Evolutionary conservation across 176 grass and related monocot genomes (phyloP).

Genomic region (Musa schizocarpa): DNA sequence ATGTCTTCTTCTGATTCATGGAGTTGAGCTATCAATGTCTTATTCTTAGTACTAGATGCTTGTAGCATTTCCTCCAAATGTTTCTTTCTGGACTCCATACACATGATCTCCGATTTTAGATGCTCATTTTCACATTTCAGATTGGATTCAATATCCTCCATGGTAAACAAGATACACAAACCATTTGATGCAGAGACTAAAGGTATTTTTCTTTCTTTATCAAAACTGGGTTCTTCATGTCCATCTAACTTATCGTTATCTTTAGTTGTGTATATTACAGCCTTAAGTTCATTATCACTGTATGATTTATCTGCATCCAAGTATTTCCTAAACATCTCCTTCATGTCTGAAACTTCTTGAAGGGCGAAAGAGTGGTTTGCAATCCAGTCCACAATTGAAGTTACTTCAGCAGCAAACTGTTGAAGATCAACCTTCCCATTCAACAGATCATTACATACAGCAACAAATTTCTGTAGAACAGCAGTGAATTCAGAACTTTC

Average conservation of each 20-base stretch:
- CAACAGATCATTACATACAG: conserved; percentile 1
- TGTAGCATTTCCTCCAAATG: conserved; percentile 3
- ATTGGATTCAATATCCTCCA: conserved; percentile 21
- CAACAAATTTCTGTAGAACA: conserved; percentile 8
- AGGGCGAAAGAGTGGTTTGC: conserved; percentile 1
- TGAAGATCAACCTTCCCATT: neutral
- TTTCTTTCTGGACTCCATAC: neutral
- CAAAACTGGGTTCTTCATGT: neutral
- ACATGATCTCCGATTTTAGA: neutral
- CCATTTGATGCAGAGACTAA: conserved; percentile 11
- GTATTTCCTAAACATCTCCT: conserved; percentile 9
- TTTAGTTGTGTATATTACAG: neutral
- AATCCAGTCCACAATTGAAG: conserved; percentile 16
- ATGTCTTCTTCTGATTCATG: conserved; percentile 24
- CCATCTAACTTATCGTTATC: conserved; percentile 11
- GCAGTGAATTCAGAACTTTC: conserved; percentile 9
- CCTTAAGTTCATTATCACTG: conserved; percentile 6
- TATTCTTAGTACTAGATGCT: conserved; percentile 10
- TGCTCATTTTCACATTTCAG: conserved; percentile 18
- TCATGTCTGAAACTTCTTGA: conserved; percentile 16
- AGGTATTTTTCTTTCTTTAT: neutral
- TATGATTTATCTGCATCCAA: conserved; percentile 19
- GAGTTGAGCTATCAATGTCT: conserved; percentile 9
- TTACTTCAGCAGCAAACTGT: conserved; percentile 6
- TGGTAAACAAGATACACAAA: neutral